These are phyloP conservation scores for Peltaster fructicola DNA, from an alignment of 2,329 filamentous ascomycete genomes.

Conservation along the genomic window DNA sequence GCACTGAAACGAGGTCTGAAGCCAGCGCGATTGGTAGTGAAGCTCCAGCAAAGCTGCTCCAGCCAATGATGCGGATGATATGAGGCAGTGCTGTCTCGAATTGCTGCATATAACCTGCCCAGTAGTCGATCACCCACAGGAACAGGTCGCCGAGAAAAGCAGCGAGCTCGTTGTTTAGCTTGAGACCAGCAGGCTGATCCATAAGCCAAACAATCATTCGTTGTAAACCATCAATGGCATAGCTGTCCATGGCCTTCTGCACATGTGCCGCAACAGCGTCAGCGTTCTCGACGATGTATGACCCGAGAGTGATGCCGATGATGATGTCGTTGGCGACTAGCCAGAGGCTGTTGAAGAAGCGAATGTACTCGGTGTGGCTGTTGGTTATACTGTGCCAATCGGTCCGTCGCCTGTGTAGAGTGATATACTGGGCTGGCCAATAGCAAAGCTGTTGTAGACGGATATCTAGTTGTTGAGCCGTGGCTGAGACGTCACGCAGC, in stretches of 20 bases:
- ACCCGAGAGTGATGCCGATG: conserved; percentile 88
- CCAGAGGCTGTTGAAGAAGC: conserved; percentile 98
- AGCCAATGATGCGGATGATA: conserved; percentile 82
- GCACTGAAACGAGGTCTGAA: conserved; percentile 76
- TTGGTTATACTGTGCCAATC: conserved; percentile 94
- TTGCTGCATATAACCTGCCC: conserved; percentile 66
- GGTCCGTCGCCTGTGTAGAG: conserved; percentile 68
- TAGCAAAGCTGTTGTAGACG: conserved; percentile 96
- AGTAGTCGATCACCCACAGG: conserved; percentile 96
- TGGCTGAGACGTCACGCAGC: conserved; percentile 88
- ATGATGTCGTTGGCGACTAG: conserved; percentile 97
- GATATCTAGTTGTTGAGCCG: conserved; percentile 93
- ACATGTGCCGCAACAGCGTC: conserved; percentile 68
- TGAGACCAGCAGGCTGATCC: conserved; percentile 86
- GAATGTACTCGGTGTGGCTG: conserved; percentile 92
- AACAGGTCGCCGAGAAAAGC: conserved; percentile 91
- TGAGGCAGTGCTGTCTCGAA: conserved; percentile 66
- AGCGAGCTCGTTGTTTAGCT: conserved; percentile 85
- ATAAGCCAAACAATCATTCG: conserved; percentile 89
- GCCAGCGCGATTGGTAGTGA: conserved; percentile 95
- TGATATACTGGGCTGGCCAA: conserved; percentile 94
- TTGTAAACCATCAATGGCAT: conserved; percentile 76
- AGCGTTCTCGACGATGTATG: conserved; percentile 92
- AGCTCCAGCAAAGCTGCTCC: conserved; percentile 85
- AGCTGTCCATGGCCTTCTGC: conserved; percentile 54